Conservation (phyloP, 1,284 basidiomycete species). For the Neonothopanus nambi region DNA sequence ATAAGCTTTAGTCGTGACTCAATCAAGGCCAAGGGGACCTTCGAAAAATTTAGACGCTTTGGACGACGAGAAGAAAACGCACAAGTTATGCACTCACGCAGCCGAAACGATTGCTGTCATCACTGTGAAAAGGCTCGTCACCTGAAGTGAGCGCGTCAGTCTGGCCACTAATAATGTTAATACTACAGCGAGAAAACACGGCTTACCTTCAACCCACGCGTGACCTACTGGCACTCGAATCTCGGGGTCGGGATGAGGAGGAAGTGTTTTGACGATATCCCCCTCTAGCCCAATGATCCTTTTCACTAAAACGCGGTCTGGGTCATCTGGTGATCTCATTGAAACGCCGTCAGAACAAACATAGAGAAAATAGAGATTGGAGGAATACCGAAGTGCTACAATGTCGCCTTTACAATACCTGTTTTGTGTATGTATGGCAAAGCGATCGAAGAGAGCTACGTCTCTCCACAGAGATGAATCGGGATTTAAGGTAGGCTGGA, state of each 20-base stretch:
- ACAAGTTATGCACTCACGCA: slow-evolving; percentile 49
- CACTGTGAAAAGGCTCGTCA: slow-evolving; percentile 64
- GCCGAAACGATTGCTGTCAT: slow-evolving; percentile 75
- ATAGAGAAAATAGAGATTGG: background rate
- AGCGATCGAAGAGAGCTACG: slow-evolving; percentile 62
- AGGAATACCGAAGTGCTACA: slow-evolving; percentile 54
- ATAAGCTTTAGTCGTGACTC: slow-evolving; percentile 62
- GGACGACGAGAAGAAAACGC: background rate
- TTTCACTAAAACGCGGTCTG: slow-evolving; percentile 58
- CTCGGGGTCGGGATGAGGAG: slow-evolving; percentile 64
- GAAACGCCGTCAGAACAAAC: background rate
- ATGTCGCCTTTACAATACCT: slow-evolving; percentile 60
- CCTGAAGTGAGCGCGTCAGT: slow-evolving; percentile 34
- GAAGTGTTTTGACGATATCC: slow-evolving; percentile 64
- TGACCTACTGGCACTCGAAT: slow-evolving; percentile 61
- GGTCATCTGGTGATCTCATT: slow-evolving; percentile 64
- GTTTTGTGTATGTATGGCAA: slow-evolving; percentile 38
- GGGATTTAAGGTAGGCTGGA: slow-evolving; percentile 76
- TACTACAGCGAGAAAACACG: background rate
- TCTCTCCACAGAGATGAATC: slow-evolving; percentile 63
- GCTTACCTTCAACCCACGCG: slow-evolving; percentile 72
- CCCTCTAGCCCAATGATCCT: slow-evolving; percentile 67
- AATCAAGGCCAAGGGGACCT: slow-evolving; percentile 65
- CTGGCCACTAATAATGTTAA: slow-evolving; percentile 6
- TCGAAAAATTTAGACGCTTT: slow-evolving; percentile 3